These are phyloP conservation scores for Vaccinium corymbosum DNA, from an alignment of 148 eudicot genomes.

Conservation along the genomic window DNA sequence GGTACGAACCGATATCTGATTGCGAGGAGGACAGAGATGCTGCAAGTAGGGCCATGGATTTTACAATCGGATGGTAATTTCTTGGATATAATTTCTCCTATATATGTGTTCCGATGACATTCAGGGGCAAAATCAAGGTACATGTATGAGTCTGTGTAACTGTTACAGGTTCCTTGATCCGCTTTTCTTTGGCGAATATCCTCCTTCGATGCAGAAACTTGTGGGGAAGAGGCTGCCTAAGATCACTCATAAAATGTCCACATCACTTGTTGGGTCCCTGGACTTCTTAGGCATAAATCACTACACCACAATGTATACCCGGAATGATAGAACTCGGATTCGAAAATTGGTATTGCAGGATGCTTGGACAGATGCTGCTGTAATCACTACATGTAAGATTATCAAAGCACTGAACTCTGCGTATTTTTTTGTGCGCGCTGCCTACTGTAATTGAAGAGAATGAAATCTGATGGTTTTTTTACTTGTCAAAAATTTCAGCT, in stretches of 20 bases:
- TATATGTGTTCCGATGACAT: neutral
- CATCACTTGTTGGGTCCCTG: constrained; percentile 46
- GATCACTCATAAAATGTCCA: constrained; percentile 45
- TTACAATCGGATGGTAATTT: constrained; percentile 77
- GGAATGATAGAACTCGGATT: constrained; percentile 67
- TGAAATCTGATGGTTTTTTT: constrained; percentile 9
- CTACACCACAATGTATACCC: constrained; percentile 79
- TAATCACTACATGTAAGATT: constrained; percentile 72
- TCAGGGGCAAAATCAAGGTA: neutral
- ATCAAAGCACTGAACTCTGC: neutral
- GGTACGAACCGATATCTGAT: constrained; percentile 81
- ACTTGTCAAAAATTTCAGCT: constrained; percentile 38
- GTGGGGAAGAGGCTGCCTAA: constrained; percentile 72
- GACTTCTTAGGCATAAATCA: constrained; percentile 92
- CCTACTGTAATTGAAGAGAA: neutral
- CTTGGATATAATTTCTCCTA: neutral
- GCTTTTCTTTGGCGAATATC: constrained; percentile 72
- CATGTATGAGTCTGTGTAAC: neutral
- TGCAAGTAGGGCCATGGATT: constrained; percentile 81
- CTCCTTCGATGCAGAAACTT: constrained; percentile 68
- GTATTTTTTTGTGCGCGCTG: neutral
- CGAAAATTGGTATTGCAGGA: constrained; percentile 66
- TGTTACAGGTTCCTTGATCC: constrained; percentile 91
- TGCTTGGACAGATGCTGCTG: constrained; percentile 68
- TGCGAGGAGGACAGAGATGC: constrained; percentile 70